A percentile compares a stretch with the other conserved stretches of the same genome.
Evolutionary conservation across 768 basidiomycete genomes (phyloP).

Genomic region (Tremella yokohamensis): DNA sequence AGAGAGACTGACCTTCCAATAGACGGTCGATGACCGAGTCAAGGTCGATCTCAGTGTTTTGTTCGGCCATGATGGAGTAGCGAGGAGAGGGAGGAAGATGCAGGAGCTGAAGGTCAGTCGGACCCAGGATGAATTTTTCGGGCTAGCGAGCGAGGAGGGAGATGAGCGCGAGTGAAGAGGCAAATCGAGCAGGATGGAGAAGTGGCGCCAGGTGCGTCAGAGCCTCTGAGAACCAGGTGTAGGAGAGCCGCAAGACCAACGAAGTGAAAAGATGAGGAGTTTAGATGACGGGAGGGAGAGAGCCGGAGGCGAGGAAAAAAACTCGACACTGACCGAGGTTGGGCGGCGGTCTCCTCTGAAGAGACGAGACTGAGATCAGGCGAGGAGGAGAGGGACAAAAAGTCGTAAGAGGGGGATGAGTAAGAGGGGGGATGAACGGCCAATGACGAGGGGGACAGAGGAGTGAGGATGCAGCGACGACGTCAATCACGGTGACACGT

Average conservation of each 20-base stretch:
- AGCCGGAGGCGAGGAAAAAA: background rate
- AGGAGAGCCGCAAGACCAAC: too few relatives aligned
- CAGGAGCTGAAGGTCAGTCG: background rate
- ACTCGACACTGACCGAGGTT: background rate
- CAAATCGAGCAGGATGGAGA: too few relatives aligned
- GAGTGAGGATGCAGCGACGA: background rate
- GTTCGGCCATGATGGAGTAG: constrained; percentile 41
- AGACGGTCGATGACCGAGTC: constrained; percentile 99
- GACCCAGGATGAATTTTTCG: background rate
- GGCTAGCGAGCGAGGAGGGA: too few relatives aligned
- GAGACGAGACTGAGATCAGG: background rate
- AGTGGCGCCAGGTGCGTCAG: too few relatives aligned
- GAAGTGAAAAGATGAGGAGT: background rate
- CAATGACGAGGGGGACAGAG: background rate
- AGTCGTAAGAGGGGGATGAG: constrained; percentile 1
- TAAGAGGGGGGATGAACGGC: constrained; percentile 1
- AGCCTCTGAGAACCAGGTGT: too few relatives aligned
- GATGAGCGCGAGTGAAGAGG: too few relatives aligned
- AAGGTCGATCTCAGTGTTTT: constrained; percentile 81
- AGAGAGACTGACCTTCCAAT: constrained; percentile 74
- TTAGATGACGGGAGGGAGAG: background rate
- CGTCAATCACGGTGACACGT: background rate
- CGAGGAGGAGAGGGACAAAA: background rate
- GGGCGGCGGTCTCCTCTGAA: background rate
- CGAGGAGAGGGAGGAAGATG: background rate